Conservation (phyloP, 768 basidiomycete genomes). For the Boletales sp. region DNA sequence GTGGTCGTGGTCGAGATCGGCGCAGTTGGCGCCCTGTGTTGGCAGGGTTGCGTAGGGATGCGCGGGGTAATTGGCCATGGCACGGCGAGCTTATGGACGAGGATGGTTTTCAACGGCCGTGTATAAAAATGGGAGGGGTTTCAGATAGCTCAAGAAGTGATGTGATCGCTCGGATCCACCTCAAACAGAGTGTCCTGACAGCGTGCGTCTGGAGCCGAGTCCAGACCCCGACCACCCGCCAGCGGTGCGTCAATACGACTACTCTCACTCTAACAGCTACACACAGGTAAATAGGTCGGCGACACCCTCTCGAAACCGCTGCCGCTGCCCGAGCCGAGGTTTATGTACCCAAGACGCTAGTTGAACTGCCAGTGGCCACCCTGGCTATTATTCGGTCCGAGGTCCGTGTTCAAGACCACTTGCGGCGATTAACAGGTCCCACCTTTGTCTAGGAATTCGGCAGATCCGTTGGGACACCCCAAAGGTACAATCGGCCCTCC, state of each 20-base stretch:
- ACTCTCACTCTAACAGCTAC: too few relatives aligned
- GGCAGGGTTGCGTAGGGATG: conserved; percentile 26
- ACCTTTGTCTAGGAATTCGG: too few relatives aligned
- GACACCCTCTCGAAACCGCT: too few relatives aligned
- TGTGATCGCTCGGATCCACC: conserved; percentile 18
- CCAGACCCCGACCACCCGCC: conserved; percentile 25
- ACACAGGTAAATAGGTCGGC: too few relatives aligned
- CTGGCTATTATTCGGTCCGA: not conserved
- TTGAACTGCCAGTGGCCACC: too few relatives aligned
- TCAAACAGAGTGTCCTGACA: conserved; percentile 19
- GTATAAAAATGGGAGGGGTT: conserved; percentile 24
- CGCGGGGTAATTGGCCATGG: conserved; percentile 27
- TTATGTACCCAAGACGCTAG: too few relatives aligned
- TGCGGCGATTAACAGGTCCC: conserved; percentile 1
- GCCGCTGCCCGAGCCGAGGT: too few relatives aligned
- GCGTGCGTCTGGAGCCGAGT: conserved; percentile 9
- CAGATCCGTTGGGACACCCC: conserved; percentile 14
- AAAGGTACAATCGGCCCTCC: conserved; percentile 66
- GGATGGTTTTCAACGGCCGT: conserved; percentile 12
- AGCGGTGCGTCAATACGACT: not conserved
- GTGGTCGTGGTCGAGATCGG: conserved; percentile 26
- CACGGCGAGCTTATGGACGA: conserved; percentile 2
- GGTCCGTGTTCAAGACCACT: conserved; percentile 30
- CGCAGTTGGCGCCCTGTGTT: conserved; percentile 8
- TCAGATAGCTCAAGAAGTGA: conserved; percentile 18